phyloP scores from a whole-genome alignment of 352 stramenopile species.

The Phytophthora chlamydospora region DNA sequence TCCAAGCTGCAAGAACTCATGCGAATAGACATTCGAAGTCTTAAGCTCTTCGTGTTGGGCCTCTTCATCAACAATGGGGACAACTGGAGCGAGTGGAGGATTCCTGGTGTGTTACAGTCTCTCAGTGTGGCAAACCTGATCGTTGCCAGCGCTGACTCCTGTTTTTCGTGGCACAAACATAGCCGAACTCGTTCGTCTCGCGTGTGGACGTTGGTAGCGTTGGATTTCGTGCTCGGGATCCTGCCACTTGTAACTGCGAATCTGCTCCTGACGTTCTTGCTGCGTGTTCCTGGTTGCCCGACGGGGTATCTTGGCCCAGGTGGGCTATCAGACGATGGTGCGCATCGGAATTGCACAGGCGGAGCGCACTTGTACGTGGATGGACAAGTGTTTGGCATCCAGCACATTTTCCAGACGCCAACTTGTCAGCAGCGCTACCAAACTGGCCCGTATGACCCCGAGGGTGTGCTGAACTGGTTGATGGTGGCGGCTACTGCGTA shows the following conservation, averaged over 20 bases:
- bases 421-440: constrained; percentile 64
- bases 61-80: constrained; percentile 76
- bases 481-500: constrained; percentile 68
- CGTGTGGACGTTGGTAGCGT: constrained; percentile 3
- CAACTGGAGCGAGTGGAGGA: constrained; percentile 61
- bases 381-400: constrained; percentile 54
- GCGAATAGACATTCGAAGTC: constrained; percentile 28
- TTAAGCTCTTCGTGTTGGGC: constrained; percentile 68
- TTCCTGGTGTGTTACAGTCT: constrained; percentile 81
- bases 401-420: constrained; percentile 69
- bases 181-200: neutral
- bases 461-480: constrained; percentile 81
- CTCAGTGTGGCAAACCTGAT: constrained; percentile 58
- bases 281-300: constrained; percentile 71
- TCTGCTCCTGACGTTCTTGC: constrained; percentile 53
- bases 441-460: constrained; percentile 75
- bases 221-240: constrained; percentile 39
- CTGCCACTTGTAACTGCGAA: constrained; percentile 53
- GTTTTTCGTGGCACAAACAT: constrained; percentile 3
- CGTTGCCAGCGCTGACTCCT: constrained; percentile 26
- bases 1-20: constrained; percentile 4
- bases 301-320: constrained; percentile 79
- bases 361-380: constrained; percentile 82
- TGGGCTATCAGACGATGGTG: constrained; percentile 47
- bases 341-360: constrained; percentile 72